phyloP scores from a whole-genome alignment of 371 early-diverging fungal genomes.

The Neoconidiobolus thromboides region DNA sequence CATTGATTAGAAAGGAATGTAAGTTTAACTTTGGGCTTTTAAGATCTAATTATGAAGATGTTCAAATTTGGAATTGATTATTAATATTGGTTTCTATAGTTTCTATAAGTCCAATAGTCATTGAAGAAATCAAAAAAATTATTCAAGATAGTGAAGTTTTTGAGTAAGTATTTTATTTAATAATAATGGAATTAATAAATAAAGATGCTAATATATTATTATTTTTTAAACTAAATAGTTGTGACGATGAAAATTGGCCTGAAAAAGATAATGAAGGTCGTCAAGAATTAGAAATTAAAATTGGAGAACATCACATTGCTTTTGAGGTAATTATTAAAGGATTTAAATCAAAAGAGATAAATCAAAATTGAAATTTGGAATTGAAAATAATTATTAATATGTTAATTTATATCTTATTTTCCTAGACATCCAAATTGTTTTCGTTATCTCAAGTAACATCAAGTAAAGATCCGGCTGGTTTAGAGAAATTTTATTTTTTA shows the following conservation, averaged over 20 bases:
- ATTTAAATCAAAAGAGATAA: background rate
- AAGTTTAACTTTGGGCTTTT: background rate
- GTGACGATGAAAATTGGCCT: slow-evolving; percentile 88
- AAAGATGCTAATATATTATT: background rate
- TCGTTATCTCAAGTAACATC: slow-evolving; percentile 78
- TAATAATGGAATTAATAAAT: background rate
- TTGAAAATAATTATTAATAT: slow-evolving; percentile 1
- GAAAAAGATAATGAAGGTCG: slow-evolving; percentile 73
- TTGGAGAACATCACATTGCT: slow-evolving; percentile 78
- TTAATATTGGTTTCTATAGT: slow-evolving; percentile 47
- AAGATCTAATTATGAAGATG: background rate
- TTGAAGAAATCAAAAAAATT: slow-evolving; percentile 75
- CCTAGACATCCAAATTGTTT: slow-evolving; percentile 73
- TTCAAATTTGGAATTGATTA: background rate
- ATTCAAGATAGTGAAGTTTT: slow-evolving; percentile 75
- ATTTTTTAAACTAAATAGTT: slow-evolving; percentile 22
- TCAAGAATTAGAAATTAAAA: slow-evolving; percentile 82
- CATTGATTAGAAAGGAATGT: slow-evolving; percentile 87
- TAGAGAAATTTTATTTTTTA: slow-evolving; percentile 84
- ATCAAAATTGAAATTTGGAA: background rate
- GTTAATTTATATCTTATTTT: slow-evolving; percentile 6
- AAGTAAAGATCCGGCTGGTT: slow-evolving; percentile 85
- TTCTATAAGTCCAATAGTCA: slow-evolving; percentile 50
- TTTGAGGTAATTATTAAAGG: slow-evolving; percentile 49
- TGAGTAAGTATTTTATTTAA: slow-evolving; percentile 26